Conservation (phyloP, 768 basidiomycete species). For the Pluteus cervinus region DNA sequence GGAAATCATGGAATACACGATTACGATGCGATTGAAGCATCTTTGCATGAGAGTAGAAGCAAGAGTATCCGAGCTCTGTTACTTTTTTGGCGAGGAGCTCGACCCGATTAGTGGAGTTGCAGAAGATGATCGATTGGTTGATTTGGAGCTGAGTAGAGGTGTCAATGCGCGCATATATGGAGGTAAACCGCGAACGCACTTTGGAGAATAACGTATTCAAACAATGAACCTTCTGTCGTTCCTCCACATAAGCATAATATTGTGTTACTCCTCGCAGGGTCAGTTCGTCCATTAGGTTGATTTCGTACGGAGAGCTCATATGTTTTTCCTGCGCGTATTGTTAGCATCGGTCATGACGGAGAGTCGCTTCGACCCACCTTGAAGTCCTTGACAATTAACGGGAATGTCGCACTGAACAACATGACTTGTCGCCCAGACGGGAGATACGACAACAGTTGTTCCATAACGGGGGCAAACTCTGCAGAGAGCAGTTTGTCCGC, state of each 20-base stretch:
- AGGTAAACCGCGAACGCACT: slow-evolving; percentile 34
- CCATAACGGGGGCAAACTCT: slow-evolving; percentile 98
- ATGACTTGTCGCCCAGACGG: slow-evolving; percentile 90
- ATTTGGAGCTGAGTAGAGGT: slow-evolving; percentile 79
- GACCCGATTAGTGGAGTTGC: slow-evolving; percentile 99
- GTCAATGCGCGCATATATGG: not conserved
- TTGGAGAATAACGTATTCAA: slow-evolving; percentile 99
- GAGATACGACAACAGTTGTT: slow-evolving; percentile 84
- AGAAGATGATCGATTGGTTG: slow-evolving; percentile 99
- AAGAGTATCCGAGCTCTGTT: slow-evolving; percentile 98
- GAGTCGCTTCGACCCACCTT: slow-evolving; percentile 48
- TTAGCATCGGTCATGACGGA: slow-evolving; percentile 5
- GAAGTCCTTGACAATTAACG: slow-evolving; percentile 98
- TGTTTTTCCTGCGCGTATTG: slow-evolving; percentile 70
- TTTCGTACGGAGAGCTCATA: slow-evolving; percentile 93
- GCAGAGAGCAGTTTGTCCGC: slow-evolving; percentile 96
- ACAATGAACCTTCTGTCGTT: slow-evolving; percentile 99
- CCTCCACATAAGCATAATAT: slow-evolving; percentile 99
- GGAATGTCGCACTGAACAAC: slow-evolving; percentile 99
- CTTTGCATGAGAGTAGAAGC: slow-evolving; percentile 99
- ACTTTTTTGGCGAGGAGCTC: slow-evolving; percentile 99
- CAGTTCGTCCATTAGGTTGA: slow-evolving; percentile 99
- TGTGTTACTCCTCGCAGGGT: slow-evolving; percentile 98
- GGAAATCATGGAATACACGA: slow-evolving; percentile 99
- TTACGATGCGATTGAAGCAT: slow-evolving; percentile 99